These are phyloP conservation scores for Cryphonectria carpinicola DNA, from an alignment of 2,329 filamentous ascomycete genomes.

Conservation along the genomic window DNA sequence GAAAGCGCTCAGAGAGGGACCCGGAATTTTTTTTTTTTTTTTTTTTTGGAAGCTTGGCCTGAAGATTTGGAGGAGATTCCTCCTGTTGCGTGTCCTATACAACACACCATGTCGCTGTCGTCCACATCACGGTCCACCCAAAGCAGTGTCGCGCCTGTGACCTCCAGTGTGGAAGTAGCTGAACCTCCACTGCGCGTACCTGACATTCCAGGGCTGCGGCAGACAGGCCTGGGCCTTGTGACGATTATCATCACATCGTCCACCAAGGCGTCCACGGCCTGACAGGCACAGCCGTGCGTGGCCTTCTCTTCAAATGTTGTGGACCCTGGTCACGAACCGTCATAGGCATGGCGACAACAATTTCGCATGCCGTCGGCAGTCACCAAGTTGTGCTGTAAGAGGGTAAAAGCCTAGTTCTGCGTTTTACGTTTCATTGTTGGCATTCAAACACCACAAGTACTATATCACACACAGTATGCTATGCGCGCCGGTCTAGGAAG, in stretches of 20 bases:
- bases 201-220: background rate
- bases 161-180: background rate
- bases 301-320: too few relatives aligned
- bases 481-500: background rate
- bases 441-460: background rate
- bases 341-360: background rate
- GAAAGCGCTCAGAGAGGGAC: background rate
- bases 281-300: too few relatives aligned
- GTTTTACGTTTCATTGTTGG: background rate
- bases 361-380: background rate
- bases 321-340: background rate
- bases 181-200: background rate
- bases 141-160: background rate
- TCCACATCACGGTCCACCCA: background rate
- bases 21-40: too few relatives aligned
- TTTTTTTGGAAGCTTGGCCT: background rate
- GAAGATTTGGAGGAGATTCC: background rate
- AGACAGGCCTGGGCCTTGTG: background rate
- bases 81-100: background rate
- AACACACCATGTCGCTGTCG: background rate
- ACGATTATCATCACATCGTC: too few relatives aligned
- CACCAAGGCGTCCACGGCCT: too few relatives aligned
- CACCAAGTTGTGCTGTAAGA: background rate
- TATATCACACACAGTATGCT: background rate
- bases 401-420: background rate